Evolutionary conservation across 805 yeast genomes (phyloP).

Genomic region (Teunomyces atbi): DNA sequence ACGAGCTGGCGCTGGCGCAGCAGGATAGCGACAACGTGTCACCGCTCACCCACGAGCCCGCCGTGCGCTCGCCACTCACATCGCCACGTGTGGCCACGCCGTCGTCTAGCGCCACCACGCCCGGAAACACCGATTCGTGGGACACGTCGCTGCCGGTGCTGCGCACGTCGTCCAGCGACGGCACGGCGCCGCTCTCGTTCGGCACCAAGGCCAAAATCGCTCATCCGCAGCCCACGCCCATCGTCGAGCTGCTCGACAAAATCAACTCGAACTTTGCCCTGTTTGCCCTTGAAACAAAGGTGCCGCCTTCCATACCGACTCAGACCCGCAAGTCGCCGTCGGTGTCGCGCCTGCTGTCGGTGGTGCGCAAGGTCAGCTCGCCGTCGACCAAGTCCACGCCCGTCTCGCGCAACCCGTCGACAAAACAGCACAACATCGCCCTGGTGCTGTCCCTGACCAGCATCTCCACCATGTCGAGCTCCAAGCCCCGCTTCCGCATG

Average conservation of each 20-base stretch:
- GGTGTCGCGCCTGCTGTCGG: slow-evolving; percentile 10
- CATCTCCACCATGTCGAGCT: slow-evolving; percentile 4
- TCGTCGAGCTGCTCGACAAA: slow-evolving; percentile 9
- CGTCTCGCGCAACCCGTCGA: slow-evolving; percentile 20
- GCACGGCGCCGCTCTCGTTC: slow-evolving; percentile 4
- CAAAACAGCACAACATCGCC: slow-evolving; percentile 12
- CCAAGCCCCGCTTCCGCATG: slow-evolving; percentile 51
- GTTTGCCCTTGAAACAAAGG: neutral
- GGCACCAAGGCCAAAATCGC: slow-evolving; percentile 6
- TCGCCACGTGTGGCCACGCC: slow-evolving; percentile 2
- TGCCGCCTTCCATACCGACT: neutral
- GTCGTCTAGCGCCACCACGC: slow-evolving; percentile 8
- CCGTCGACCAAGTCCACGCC: slow-evolving; percentile 13
- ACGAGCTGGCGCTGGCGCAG: slow-evolving; percentile 4
- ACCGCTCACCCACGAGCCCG: slow-evolving; percentile 9
- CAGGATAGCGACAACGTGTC: slow-evolving; percentile 11
- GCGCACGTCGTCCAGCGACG: slow-evolving; percentile 7
- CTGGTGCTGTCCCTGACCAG: slow-evolving; percentile 13
- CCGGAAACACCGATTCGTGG: slow-evolving; percentile 3
- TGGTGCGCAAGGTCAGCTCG: slow-evolving; percentile 5
- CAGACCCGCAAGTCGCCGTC: slow-evolving; percentile 8
- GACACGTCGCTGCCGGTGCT: slow-evolving; percentile 8
- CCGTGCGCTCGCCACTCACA: neutral
- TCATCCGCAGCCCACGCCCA: slow-evolving; percentile 6
- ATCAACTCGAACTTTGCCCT: slow-evolving; percentile 9